Evolutionary conservation across 2,329 filamentous ascomycete genomes (phyloP), one percentile per base, ranked within the genome.

Genomic region (Plenodomus tracheiphilus): DNA sequence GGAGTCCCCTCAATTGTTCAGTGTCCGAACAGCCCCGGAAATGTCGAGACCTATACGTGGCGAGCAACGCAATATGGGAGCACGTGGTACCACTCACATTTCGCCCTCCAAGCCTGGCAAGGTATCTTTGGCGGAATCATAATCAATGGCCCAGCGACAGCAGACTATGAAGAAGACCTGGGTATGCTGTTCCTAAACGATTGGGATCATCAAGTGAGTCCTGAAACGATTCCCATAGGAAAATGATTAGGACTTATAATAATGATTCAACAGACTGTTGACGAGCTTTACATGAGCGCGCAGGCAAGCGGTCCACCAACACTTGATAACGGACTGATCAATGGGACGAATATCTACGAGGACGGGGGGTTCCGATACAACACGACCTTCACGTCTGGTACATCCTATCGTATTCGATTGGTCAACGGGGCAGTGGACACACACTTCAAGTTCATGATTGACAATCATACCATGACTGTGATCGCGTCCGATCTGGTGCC

Each of bases 161-260:
- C 61, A 6, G 50, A 74, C 18, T 78, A 76, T 49, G 76, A 78
- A 32, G 64, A 66, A n/a, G 76, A 78, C 54, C 54, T 75, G 15
- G 76, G 75, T 0, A 72, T 73, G 39, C 59, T 77, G 8, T 60
- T 76, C 21, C 53, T 78, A 8, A 70, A 69, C 7, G 76, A 78
- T 47, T 78, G 75, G 75, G 69, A 64, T 43, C 75, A 77, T 53
- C n/a, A n/a, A n/a, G n/a, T n/a, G n/a, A n/a, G n/a, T n/a, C n/a
- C n/a, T n/a, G n/a, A n/a, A n/a, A n/a, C n/a, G n/a, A n/a, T n/a
- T n/a, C n/a, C n/a, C n/a, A n/a, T n/a, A n/a, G n/a, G n/a, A n/a
- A n/a, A n/a, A n/a, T n/a, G n/a, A n/a, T n/a, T n/a, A n/a, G n/a
- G n/a, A n/a, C n/a, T n/a, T n/a, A n/a, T n/a, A n/a, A n/a, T n/a